Conservation (phyloP, 2,329 filamentous ascomycete genomes). For the Nakataea oryzae region DNA sequence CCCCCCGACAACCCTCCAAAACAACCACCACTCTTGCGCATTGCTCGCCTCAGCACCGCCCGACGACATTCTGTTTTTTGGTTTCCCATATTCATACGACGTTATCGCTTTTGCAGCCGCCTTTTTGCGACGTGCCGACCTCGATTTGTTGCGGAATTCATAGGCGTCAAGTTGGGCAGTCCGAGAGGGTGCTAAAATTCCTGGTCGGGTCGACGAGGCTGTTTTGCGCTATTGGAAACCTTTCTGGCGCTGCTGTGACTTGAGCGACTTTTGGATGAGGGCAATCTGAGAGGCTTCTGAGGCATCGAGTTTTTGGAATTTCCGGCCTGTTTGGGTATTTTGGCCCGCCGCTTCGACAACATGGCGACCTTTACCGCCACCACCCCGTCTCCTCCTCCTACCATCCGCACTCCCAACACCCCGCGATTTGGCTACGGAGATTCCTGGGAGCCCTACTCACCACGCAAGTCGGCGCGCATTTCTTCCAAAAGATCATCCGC, state of each 20-base stretch:
- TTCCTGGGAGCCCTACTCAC: conserved; percentile 61
- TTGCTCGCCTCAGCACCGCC: neutral
- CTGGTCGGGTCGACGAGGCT: neutral
- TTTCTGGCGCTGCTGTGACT: neutral
- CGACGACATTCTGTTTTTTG: neutral
- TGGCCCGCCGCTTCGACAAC: neutral
- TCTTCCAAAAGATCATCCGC: conserved; percentile 39
- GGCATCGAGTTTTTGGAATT: neutral
- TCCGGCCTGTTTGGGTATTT: neutral
- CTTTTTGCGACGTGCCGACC: neutral
- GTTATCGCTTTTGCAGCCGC: neutral
- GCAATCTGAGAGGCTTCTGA: neutral
- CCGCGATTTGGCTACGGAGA: conserved; percentile 59
- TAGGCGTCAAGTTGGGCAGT: neutral
- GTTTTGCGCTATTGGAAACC: neutral
- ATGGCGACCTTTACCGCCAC: conserved; percentile 19
- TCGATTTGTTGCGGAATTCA: neutral
- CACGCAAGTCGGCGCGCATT: conserved; percentile 58
- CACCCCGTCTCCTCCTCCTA: conserved; percentile 51
- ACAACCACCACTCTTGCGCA: neutral
- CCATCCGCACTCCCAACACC: conserved; percentile 56
- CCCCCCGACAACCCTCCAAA: neutral
- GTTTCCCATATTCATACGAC: neutral
- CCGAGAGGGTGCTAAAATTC: neutral
- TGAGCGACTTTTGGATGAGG: neutral